A percentile compares a stretch with the other conserved stretches of the same genome.
phyloP scores from a whole-genome alignment of 192 early-diverging fungal genomes.

The Backusella westeae region DNA sequence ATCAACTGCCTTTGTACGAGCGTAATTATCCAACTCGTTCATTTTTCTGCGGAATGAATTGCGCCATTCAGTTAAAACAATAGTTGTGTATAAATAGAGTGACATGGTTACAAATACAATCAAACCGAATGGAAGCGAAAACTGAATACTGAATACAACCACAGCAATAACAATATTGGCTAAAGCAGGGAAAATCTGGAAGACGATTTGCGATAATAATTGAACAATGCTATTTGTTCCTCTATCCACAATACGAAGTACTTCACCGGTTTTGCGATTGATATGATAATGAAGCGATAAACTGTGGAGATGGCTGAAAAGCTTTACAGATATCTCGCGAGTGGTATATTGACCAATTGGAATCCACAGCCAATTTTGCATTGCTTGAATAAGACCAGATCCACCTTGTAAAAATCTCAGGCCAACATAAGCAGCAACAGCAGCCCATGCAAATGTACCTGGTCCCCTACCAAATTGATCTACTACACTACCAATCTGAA shows the following conservation, averaged over 20 bases:
- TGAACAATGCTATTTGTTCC: conserved; percentile 73
- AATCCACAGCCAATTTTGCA: conserved; percentile 87
- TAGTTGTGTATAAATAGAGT: conserved; percentile 74
- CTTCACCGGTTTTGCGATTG: conserved; percentile 91
- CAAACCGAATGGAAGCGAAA: conserved; percentile 72
- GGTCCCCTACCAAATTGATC: conserved; percentile 34
- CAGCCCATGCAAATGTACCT: conserved; percentile 36
- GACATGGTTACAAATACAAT: conserved; percentile 88
- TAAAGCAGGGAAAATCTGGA: conserved; percentile 88
- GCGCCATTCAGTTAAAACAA: conserved; percentile 88
- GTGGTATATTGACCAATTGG: conserved; percentile 92
- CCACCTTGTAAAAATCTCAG: conserved; percentile 75
- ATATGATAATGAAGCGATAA: conserved; percentile 91
- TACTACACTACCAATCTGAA: conserved; percentile 80
- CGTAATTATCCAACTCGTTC: conserved; percentile 84
- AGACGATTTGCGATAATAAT: conserved; percentile 76
- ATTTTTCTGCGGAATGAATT: conserved; percentile 75
- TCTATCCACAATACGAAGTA: conserved; percentile 86
- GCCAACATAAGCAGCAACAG: conserved; percentile 58
- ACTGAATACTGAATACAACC: conserved; percentile 64
- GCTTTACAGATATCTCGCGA: conserved; percentile 81
- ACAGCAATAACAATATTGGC: conserved; percentile 84
- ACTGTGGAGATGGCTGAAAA: conserved; percentile 86
- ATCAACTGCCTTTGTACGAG: conserved; percentile 84
- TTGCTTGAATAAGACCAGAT: conserved; percentile 64